Percentiles rank a stretch among this genome's conserved stretches.
These are phyloP conservation scores for Chytriomyces sp. DNA, from an alignment of 192 early-diverging fungal genomes.

Conservation along the genomic window DNA sequence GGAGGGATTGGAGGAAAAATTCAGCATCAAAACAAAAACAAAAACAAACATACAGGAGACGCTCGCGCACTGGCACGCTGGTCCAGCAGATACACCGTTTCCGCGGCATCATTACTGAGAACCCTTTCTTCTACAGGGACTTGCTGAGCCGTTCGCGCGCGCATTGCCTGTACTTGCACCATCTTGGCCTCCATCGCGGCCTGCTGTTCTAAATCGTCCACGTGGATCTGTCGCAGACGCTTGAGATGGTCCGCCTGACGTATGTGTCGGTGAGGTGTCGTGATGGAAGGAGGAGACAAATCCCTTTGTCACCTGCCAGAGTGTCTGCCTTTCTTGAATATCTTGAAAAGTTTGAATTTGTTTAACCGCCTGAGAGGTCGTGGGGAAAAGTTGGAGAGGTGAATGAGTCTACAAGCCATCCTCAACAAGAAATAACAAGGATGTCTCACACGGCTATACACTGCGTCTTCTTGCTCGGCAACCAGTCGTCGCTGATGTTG, in stretches of 20 bases:
- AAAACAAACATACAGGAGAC: not conserved
- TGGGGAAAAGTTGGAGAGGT: not conserved
- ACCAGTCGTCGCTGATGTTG: conserved; percentile 12
- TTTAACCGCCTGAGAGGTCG: conserved; percentile 1
- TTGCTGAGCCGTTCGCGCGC: too few species aligned
- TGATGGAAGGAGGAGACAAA: not conserved
- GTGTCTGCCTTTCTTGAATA: conserved; percentile 12
- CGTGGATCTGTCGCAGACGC: not conserved
- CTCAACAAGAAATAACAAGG: not conserved
- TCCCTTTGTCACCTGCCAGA: conserved; percentile 17
- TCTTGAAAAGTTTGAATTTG: conserved; percentile 28
- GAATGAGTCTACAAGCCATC: not conserved
- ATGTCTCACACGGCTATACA: conserved; percentile 12
- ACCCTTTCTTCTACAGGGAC: not conserved
- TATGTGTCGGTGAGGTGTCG: not conserved
- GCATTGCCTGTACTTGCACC: conserved; percentile 2
- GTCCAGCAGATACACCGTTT: not conserved
- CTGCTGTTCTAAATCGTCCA: conserved; percentile 19
- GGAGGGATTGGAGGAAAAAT: not conserved
- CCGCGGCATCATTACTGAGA: not conserved
- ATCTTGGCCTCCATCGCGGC: conserved; percentile 10
- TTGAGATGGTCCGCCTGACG: conserved; percentile 15
- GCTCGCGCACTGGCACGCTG: not conserved
- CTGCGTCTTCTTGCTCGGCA: conserved; percentile 16
- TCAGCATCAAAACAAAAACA: not conserved